Base-by-base conservation (phyloP, 2,329 filamentous ascomycete genomes). In the Aspergillus ibericus region DNA sequence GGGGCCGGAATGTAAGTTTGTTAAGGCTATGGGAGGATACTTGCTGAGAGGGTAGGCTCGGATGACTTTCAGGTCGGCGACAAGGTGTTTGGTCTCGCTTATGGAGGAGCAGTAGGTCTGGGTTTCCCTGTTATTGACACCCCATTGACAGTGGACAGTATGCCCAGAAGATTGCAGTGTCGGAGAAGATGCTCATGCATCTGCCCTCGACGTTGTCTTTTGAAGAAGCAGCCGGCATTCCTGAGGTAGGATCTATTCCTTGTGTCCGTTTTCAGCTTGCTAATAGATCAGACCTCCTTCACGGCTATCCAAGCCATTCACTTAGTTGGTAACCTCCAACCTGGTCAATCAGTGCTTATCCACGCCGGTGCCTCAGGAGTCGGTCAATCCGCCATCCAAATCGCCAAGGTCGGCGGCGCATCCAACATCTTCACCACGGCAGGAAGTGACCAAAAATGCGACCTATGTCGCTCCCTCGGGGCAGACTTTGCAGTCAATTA, bases 161-260 rank as follows among this genome's bases (percentile, higher is more conserved):
- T 74, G 92, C 92, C 18, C 90, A 96, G 80, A 93, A 89, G 78
- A 86, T 96, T 68, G 85, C 85, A 48, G 90, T 92, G 4, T 86
- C 83, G 69, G 85, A 86, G 51, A 85, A 88, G 68, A 95, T 93
- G 90, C 82, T 96, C 44, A 81, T 96, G 29, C 88, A 87, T 77
- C 96, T 96, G 78, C 92, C 92, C 0, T 76, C 77, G 3, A 82
- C 66, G 20, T 50, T 71, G 12, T 68, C 68, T 0, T 71, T 68
- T 64, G 69, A 70, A 42, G 61, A 69, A 44, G 52, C 60, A 18
- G 60, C 60, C 7, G 51, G 60, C 8, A 58, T 59, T 9, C 59
- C 93, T 2, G 48, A 51, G 29, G 48, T 51, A 36, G 12, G 48
- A 25, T n/a, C 2, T 7, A n/a, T n/a, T 6, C 9, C 8, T 2